phyloP scores from a whole-genome alignment of 768 basidiomycete genomes.

The Pleurotus ostreatus region DNA sequence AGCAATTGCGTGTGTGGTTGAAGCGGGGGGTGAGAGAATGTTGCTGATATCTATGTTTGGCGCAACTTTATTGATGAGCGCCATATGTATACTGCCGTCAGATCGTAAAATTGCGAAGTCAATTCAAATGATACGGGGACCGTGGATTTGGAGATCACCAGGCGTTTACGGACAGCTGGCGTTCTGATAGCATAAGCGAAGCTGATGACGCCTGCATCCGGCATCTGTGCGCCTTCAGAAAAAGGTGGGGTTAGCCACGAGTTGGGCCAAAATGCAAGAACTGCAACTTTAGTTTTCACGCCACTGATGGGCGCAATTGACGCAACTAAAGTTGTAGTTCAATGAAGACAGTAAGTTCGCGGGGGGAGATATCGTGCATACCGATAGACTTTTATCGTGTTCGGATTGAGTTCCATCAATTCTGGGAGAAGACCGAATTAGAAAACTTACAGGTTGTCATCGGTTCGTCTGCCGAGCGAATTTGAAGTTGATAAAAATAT shows the following conservation, averaged over 20 bases:
- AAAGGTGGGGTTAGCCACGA: too few relatives aligned
- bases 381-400: conserved; percentile 54
- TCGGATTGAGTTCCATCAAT: background rate
- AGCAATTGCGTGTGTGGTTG: too few relatives aligned
- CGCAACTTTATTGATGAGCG: background rate
- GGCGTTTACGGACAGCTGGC: too few relatives aligned
- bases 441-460: conserved; percentile 66
- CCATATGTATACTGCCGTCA: background rate
- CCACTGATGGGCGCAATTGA: conserved; percentile 63
- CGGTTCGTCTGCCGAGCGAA: conserved; percentile 88
- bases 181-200: too few relatives aligned
- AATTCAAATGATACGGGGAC: too few relatives aligned
- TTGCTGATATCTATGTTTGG: background rate
- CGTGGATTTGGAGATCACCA: too few relatives aligned
- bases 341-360: background rate
- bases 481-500: conserved; percentile 96
- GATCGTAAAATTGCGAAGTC: background rate
- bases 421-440: background rate
- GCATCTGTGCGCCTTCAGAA: too few relatives aligned
- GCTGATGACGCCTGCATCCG: too few relatives aligned
- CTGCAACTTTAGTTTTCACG: conserved; percentile 48
- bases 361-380: conserved; percentile 21
- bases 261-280: background rate
- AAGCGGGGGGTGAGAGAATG: too few relatives aligned
- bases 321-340: conserved; percentile 39